phyloP scores from a whole-genome alignment of 495 filamentous ascomycete species.

The Emericellopsis terricola region DNA sequence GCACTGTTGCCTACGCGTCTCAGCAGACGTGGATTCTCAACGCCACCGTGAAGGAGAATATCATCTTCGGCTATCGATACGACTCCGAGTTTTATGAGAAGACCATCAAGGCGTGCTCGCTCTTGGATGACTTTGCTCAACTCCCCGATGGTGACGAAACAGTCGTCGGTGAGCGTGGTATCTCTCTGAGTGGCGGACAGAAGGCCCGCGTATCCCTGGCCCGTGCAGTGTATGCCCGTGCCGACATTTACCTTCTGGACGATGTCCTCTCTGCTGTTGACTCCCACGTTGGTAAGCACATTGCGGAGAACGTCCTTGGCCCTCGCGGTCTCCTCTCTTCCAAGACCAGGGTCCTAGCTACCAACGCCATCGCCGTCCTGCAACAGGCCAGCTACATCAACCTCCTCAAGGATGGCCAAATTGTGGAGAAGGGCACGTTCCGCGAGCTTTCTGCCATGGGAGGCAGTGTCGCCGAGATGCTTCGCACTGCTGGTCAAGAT shows the following conservation, averaged over 20 bases:
- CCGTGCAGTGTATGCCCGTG: constrained; percentile 87
- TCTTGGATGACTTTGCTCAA: constrained; percentile 78
- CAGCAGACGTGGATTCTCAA: constrained; percentile 97
- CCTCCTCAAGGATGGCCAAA: constrained; percentile 62
- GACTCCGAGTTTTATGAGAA: constrained; percentile 90
- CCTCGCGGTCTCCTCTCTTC: constrained; percentile 60
- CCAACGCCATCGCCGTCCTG: constrained; percentile 88
- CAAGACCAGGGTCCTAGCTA: constrained; percentile 88
- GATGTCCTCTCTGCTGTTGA: constrained; percentile 93
- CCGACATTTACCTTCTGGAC: constrained; percentile 92
- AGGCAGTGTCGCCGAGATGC: constrained; percentile 70
- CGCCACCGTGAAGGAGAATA: constrained; percentile 88
- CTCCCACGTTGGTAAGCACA: constrained; percentile 87
- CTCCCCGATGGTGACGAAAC: constrained; percentile 95
- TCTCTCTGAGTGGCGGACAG: constrained; percentile 91
- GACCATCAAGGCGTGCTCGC: constrained; percentile 84
- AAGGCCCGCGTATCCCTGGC: constrained; percentile 92
- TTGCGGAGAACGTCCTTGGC: constrained; percentile 88
- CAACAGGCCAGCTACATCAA: constrained; percentile 69
- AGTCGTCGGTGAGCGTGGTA: constrained; percentile 91
- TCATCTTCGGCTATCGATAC: constrained; percentile 90
- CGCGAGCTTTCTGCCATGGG: constrained; percentile 85
- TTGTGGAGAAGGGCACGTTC: constrained; percentile 79
- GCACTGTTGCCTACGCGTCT: constrained; percentile 73
- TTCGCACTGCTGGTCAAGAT: constrained; percentile 52